phyloP scores from a whole-genome alignment of 2,329 filamentous ascomycete genomes.

The Pseudogymnoascus sp. region DNA sequence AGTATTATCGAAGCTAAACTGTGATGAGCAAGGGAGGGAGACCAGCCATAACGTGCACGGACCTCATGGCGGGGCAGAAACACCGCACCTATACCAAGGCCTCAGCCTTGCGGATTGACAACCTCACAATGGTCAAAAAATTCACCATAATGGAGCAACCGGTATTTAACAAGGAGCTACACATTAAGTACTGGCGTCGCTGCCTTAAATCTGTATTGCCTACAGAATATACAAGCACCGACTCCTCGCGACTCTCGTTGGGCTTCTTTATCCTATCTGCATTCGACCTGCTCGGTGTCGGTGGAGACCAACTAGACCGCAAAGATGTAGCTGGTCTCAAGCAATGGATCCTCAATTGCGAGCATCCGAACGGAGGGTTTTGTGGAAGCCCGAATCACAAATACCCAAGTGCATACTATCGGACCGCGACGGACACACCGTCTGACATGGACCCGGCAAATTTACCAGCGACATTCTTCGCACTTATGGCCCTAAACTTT shows the following conservation, averaged over 20 bases:
- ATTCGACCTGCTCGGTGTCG: conserved; percentile 66
- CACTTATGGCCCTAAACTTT: conserved; percentile 63
- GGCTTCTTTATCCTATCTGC: conserved; percentile 84
- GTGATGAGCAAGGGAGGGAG: not conserved
- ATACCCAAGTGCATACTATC: conserved; percentile 29
- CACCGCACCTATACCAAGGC: not conserved
- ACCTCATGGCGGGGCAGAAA: conserved; percentile 3
- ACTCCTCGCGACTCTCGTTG: conserved; percentile 83
- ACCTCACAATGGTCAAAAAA: conserved; percentile 1
- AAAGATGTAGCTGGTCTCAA: conserved; percentile 40
- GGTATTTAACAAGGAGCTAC: conserved; percentile 52
- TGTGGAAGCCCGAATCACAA: conserved; percentile 69
- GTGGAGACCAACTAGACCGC: conserved; percentile 47
- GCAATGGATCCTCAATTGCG: conserved; percentile 80
- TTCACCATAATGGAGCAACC: conserved; percentile 23
- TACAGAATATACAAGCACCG: conserved; percentile 73
- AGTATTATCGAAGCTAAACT: not conserved
- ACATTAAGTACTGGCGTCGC: conserved; percentile 88
- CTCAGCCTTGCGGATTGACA: conserved; percentile 2
- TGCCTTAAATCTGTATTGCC: conserved; percentile 79
- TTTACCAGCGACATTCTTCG: conserved; percentile 83
- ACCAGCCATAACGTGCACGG: not conserved
- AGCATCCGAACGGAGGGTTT: conserved; percentile 79
- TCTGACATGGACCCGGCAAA: conserved; percentile 70
- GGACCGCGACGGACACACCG: conserved; percentile 31